A percentile compares a stretch with the other conserved stretches of the same genome.
Evolutionary conservation across 73 alveolate species (phyloP).

Genomic region (Paramecium sonneborni): DNA sequence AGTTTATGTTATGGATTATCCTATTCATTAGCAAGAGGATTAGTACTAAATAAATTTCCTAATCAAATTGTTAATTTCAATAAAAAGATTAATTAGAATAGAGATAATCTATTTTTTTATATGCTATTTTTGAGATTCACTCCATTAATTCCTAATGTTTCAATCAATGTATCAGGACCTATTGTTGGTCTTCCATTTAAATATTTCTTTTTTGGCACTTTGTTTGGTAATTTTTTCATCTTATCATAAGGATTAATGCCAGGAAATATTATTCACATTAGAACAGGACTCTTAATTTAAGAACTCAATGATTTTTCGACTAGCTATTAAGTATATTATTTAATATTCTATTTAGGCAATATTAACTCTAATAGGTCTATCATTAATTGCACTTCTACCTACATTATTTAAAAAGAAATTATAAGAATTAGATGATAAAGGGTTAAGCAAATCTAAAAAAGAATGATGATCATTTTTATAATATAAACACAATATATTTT

Average conservation of each 20-base stretch:
- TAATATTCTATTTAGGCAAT: too few relatives aligned
- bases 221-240: slow-evolving; percentile 44
- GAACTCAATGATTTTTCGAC: slow-evolving; percentile 68
- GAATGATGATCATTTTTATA: background rate
- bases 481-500: background rate
- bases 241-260: slow-evolving; percentile 76
- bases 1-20: slow-evolving; percentile 79
- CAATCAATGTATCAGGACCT: slow-evolving; percentile 85
- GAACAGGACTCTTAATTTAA: slow-evolving; percentile 79
- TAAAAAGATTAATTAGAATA: slow-evolving; percentile 63
- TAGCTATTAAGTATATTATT: slow-evolving; percentile 22
- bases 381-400: background rate
- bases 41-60: slow-evolving; percentile 76
- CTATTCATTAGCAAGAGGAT: slow-evolving; percentile 76
- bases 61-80: slow-evolving; percentile 62
- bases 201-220: slow-evolving; percentile 78
- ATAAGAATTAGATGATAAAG: background rate
- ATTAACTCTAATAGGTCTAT: background rate
- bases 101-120: slow-evolving; percentile 76
- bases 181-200: slow-evolving; percentile 80
- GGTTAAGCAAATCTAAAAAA: background rate
- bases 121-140: slow-evolving; percentile 85
- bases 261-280: slow-evolving; percentile 78
- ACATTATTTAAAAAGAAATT: slow-evolving; percentile 1
- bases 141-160: slow-evolving; percentile 86